These are phyloP conservation scores for Epichloe festucae DNA, from an alignment of 2,329 filamentous ascomycete species.

Conservation along the genomic window DNA sequence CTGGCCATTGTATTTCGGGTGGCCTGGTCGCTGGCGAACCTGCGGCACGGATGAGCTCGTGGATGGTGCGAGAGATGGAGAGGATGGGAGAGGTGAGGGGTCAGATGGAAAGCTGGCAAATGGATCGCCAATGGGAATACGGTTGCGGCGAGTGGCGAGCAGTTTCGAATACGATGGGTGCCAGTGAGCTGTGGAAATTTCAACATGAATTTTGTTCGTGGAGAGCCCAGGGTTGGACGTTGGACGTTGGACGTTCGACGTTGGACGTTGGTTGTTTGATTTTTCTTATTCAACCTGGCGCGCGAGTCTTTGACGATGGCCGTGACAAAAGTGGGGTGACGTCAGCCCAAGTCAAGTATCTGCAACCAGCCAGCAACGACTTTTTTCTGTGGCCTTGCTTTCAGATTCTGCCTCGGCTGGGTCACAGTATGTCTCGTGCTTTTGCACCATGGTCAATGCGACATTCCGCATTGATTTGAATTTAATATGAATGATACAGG, in stretches of 20 bases:
- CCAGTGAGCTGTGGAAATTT: neutral
- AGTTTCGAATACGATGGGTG: neutral
- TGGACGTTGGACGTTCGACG: too few species aligned
- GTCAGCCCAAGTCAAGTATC: constrained; percentile 11
- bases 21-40: neutral
- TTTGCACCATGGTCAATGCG: too few species aligned
- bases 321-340: constrained; percentile 16
- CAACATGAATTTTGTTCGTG: neutral
- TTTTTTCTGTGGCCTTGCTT: too few species aligned
- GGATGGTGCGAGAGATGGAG: neutral
- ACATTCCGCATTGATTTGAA: too few species aligned
- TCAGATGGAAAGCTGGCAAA: neutral
- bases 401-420: too few species aligned
- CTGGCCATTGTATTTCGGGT: constrained; percentile 43
- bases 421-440: too few species aligned
- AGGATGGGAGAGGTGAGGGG: neutral
- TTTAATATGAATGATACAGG: too few species aligned
- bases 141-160: neutral
- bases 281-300: neutral
- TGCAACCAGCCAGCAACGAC: too few species aligned
- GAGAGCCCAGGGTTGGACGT: neutral
- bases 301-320: neutral
- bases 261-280: neutral
- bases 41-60: constrained; percentile 9
- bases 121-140: neutral